These are phyloP conservation scores for Fraxinus latifolia DNA, from an alignment of 305 asterid genomes.

Conservation along the genomic window DNA sequence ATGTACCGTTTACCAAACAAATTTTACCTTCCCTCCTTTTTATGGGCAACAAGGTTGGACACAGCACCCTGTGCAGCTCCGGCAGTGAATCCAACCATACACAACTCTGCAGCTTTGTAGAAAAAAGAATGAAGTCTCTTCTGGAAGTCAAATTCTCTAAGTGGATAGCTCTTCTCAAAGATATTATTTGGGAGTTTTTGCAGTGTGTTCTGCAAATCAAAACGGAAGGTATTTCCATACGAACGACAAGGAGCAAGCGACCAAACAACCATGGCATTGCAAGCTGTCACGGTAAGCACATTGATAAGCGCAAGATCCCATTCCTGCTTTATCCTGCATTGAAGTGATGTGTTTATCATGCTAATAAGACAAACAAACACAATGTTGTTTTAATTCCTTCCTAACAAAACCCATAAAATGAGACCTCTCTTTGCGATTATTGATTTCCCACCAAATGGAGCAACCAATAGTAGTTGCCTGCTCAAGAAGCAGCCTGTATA, in stretches of 20 bases:
- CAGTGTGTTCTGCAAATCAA: slow-evolving; percentile 88
- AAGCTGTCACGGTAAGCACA: slow-evolving; percentile 82
- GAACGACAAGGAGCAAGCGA: slow-evolving; percentile 98
- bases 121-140: slow-evolving; percentile 85
- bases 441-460: slow-evolving; percentile 90
- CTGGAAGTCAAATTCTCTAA: slow-evolving; percentile 85
- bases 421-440: slow-evolving; percentile 92
- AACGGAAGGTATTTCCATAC: slow-evolving; percentile 91
- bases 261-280: slow-evolving; percentile 93
- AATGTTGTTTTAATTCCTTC: background rate
- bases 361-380: slow-evolving; percentile 8
- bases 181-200: slow-evolving; percentile 97
- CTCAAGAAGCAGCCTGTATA: slow-evolving; percentile 81
- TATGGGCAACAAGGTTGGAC: slow-evolving; percentile 72
- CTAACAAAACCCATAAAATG: background rate
- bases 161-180: slow-evolving; percentile 84
- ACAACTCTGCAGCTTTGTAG: slow-evolving; percentile 84
- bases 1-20: background rate
- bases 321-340: slow-evolving; percentile 84
- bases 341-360: slow-evolving; percentile 21
- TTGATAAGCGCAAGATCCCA: slow-evolving; percentile 99
- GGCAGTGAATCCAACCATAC: slow-evolving; percentile 91
- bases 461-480: slow-evolving; percentile 90
- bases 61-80: slow-evolving; percentile 93
- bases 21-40: slow-evolving; percentile 85